Conservation (phyloP, 352 stramenopile species). For the Phytophthora multivora region DNA sequence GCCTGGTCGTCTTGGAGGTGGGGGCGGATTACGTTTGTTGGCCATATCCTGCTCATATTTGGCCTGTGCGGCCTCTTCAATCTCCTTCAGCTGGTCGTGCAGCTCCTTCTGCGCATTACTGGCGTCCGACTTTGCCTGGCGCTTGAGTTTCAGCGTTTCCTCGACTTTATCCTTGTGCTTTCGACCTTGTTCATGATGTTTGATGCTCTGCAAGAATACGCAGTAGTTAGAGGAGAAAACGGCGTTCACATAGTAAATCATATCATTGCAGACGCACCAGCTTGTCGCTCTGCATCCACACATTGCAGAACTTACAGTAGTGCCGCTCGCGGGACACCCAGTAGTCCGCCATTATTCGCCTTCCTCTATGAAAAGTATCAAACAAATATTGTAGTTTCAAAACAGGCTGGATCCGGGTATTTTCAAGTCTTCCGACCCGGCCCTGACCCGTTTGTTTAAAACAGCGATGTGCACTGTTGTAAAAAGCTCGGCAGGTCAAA, state of each 20-base stretch:
- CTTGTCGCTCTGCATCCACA: conserved; percentile 85
- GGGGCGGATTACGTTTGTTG: conserved; percentile 20
- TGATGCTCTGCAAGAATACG: conserved; percentile 58
- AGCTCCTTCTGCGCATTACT: conserved; percentile 59
- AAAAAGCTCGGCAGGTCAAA: no score
- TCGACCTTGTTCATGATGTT: conserved; percentile 79
- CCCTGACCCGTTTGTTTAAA: no score
- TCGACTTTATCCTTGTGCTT: conserved; percentile 82
- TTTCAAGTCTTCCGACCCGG: neutral
- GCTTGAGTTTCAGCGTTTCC: conserved; percentile 71
- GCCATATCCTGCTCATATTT: conserved; percentile 68
- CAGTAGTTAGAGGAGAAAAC: neutral
- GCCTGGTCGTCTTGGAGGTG: conserved; percentile 17
- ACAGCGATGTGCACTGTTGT: no score
- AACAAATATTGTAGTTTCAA: no score
- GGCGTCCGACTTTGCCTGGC: conserved; percentile 70
- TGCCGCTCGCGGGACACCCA: conserved; percentile 73
- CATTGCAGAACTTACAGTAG: conserved; percentile 91
- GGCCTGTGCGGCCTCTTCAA: conserved; percentile 68
- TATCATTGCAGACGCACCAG: conserved; percentile 34
- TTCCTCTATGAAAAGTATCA: no score
- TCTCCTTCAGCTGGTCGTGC: conserved; percentile 68
- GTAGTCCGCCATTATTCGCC: conserved; percentile 62
- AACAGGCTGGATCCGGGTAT: neutral
- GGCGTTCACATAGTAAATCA: neutral